phyloP scores from a whole-genome alignment of 768 basidiomycete genomes.

The Trametes cinnabarina region DNA sequence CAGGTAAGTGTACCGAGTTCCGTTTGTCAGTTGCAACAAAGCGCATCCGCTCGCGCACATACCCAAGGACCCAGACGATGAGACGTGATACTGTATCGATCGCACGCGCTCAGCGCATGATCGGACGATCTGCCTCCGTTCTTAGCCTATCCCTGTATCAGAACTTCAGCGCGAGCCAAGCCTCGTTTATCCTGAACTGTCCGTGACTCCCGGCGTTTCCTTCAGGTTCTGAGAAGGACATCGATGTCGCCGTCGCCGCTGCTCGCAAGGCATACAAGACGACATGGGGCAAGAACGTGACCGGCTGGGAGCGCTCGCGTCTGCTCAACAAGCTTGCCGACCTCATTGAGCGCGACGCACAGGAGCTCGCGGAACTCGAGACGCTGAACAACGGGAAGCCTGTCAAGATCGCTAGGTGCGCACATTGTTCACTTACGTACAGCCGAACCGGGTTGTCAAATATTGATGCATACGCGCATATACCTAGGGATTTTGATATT shows the following conservation, averaged over 20 bases:
- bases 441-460: background rate
- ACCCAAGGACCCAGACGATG: no score
- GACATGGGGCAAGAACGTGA: slow-evolving; percentile 86
- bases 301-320: slow-evolving; percentile 78
- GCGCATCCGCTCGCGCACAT: background rate
- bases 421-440: background rate
- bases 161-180: background rate
- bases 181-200: background rate
- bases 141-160: background rate
- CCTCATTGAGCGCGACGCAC: slow-evolving; percentile 80
- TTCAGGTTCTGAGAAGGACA: slow-evolving; percentile 67
- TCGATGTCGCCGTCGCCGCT: slow-evolving; percentile 80
- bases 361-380: slow-evolving; percentile 83
- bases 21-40: background rate
- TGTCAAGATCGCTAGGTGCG: slow-evolving; percentile 54
- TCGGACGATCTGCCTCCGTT: slow-evolving; percentile 1
- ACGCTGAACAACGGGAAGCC: slow-evolving; percentile 90
- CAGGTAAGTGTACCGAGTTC: slow-evolving; percentile 31
- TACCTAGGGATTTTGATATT: slow-evolving; percentile 71
- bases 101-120: background rate
- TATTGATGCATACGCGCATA: background rate
- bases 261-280: slow-evolving; percentile 81
- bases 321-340: slow-evolving; percentile 85
- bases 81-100: no score
- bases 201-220: background rate